A percentile compares a stretch with the other conserved stretches of the same genome.
Evolutionary conservation across 305 asterid species (phyloP).

Genomic region (Ilex paraguariensis): DNA sequence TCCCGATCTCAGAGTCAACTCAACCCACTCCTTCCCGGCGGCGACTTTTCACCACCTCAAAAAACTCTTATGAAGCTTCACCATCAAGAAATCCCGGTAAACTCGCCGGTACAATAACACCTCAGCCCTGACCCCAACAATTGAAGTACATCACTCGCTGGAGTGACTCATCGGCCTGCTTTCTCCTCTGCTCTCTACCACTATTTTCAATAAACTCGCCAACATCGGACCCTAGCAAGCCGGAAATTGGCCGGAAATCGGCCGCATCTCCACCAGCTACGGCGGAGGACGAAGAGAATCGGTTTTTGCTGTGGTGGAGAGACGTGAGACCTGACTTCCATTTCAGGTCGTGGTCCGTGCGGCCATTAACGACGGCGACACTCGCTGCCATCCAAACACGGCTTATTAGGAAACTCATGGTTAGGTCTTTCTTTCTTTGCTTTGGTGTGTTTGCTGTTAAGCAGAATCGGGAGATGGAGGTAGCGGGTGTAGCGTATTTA

Average conservation of each 20-base stretch:
- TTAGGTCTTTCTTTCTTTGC: not conserved
- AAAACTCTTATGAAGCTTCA: too few relatives aligned
- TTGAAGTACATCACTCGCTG: constrained; percentile 44
- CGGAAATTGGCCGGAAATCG: constrained; percentile 41
- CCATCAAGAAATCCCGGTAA: too few relatives aligned
- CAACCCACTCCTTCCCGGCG: too few relatives aligned
- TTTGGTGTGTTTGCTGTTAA: not conserved
- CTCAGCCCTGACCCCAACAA: constrained; percentile 30
- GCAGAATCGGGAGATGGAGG: too few relatives aligned
- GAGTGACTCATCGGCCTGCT: constrained; percentile 52
- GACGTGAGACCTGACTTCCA: constrained; percentile 37
- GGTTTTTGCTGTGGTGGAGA: constrained; percentile 26
- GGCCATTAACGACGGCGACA: constrained; percentile 51
- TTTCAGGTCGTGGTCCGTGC: constrained; percentile 49
- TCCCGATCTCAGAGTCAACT: too few relatives aligned
- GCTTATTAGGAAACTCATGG: constrained; percentile 33
- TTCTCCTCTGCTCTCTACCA: constrained; percentile 25
- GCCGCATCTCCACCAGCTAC: constrained; percentile 7
- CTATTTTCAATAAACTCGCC: constrained; percentile 20
- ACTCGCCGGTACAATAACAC: too few relatives aligned
- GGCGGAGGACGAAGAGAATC: constrained; percentile 18
- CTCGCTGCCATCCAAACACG: constrained; percentile 54
- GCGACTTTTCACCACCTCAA: too few relatives aligned
- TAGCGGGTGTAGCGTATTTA: constrained; percentile 1
- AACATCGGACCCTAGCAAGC: constrained; percentile 22